phyloP scores from a whole-genome alignment of 179 eudicot species.

The Heliamphora pulchella region DNA sequence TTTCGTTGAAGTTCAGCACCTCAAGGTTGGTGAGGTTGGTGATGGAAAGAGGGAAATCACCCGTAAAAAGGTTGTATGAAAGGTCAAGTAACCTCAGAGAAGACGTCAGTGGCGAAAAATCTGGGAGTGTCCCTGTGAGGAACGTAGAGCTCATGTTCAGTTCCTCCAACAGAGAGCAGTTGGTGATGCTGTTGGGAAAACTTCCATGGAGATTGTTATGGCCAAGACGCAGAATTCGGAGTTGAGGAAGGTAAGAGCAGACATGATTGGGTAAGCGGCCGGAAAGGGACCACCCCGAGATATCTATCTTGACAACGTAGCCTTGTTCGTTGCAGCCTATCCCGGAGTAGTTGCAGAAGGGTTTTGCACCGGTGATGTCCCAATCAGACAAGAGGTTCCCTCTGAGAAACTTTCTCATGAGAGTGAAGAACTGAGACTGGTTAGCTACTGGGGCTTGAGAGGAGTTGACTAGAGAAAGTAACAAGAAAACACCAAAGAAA shows the following conservation, averaged over 20 bases:
- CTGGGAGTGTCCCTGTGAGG: constrained; percentile 59
- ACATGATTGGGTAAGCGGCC: constrained; percentile 61
- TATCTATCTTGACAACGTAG: constrained; percentile 38
- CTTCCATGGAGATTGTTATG: constrained; percentile 45
- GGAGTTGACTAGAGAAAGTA: constrained; percentile 24
- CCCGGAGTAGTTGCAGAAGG: constrained; percentile 63
- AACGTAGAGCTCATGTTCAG: constrained; percentile 46
- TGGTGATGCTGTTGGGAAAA: constrained; percentile 53
- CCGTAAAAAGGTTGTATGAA: constrained; percentile 49
- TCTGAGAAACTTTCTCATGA: constrained; percentile 49
- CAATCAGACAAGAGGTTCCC: constrained; percentile 50
- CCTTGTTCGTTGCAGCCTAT: constrained; percentile 49
- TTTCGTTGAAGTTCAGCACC: constrained; percentile 61
- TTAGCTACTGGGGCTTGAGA: constrained; percentile 27
- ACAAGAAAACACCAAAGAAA: constrained; percentile 25
- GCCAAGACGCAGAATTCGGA: constrained; percentile 48
- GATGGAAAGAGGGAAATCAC: constrained; percentile 71
- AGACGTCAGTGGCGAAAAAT: constrained; percentile 47
- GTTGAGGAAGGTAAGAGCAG: constrained; percentile 62
- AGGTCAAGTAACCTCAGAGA: constrained; percentile 56
- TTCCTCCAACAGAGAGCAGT: constrained; percentile 62
- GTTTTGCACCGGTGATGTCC: constrained; percentile 29
- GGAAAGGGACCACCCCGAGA: constrained; percentile 54
- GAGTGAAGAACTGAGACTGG: constrained; percentile 56
- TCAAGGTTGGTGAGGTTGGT: constrained; percentile 62